Evolutionary conservation across 2,329 filamentous ascomycete genomes (phyloP).

Genomic region (Eutypa lata): DNA sequence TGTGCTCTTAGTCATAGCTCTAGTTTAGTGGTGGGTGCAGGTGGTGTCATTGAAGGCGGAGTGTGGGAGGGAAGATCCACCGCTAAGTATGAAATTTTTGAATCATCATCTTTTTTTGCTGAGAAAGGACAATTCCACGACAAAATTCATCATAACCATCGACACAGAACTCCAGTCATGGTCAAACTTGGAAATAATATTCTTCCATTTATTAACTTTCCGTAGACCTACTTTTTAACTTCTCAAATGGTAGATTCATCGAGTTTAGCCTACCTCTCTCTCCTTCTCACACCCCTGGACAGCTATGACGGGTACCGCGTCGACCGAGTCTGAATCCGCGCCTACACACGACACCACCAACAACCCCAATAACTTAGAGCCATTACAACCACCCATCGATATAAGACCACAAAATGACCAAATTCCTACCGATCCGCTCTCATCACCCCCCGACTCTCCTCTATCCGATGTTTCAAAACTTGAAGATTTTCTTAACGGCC

Average conservation of each 20-base stretch:
- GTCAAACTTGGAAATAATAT: constrained; percentile 47
- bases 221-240: constrained; percentile 54
- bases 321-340: constrained; percentile 40
- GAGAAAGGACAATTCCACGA: constrained; percentile 40
- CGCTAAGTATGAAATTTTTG: constrained; percentile 27
- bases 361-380: constrained; percentile 14
- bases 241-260: constrained; percentile 57
- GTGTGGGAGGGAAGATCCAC: not conserved
- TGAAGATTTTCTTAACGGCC: not conserved
- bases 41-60: constrained; percentile 16
- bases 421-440: constrained; percentile 2
- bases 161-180: constrained; percentile 51
- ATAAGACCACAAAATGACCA: constrained; percentile 12
- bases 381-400: constrained; percentile 11
- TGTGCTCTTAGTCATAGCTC: too few species aligned
- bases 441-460: not conserved
- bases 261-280: constrained; percentile 50
- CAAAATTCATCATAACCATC: constrained; percentile 43
- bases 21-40: too few species aligned
- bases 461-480: not conserved
- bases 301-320: constrained; percentile 62
- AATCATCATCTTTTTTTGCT: constrained; percentile 47
- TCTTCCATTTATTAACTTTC: constrained; percentile 40
- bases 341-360: constrained; percentile 30
- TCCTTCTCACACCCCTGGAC: constrained; percentile 37